Evolutionary conservation across 2,329 filamentous ascomycete species (phyloP), one percentile per base, ranked within the genome.

Genomic region (Pochonia chlamydosporia): DNA sequence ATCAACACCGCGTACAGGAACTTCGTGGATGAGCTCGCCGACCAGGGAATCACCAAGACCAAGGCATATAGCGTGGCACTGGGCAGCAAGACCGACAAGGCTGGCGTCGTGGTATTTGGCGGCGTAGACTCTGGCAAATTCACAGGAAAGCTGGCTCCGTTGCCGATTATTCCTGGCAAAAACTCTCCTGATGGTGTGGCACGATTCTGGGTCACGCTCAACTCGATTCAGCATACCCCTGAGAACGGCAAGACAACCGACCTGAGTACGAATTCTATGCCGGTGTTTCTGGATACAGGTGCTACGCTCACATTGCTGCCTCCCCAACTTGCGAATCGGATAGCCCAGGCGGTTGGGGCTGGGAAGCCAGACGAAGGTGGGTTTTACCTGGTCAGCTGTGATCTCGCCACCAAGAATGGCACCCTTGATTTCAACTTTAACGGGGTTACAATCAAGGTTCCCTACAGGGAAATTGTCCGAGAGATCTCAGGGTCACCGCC

Each of bases 221-320:
- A 69, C 10, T 69, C 66, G 21, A 58, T 79, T 47, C 58, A 64
- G 2, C 61, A 75, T 23, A 68, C 66, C 3, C 61, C 69, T 4
- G 67, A 70, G 58, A 37, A 55, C 56, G 49, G 53, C 4, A 39
- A 52, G 40, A 49, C 45, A 7, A 39, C 44, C 31, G 28, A 49
- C 18, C 73, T 73, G 52, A 44, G 58, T 33, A 63, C 63, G 56
- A 66, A 66, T 39, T 55, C 54, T 14, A 66, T 73, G 54, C 71
- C 79, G 11, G 83, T 85, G 10, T 81, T 89, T 45, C 73, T 89
- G 37, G 85, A 89, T 65, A 85, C 81, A 23, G 85, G 85, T 6
- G 82, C 81, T 21, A 87, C 82, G 13, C 70, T 87, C 56, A 84
- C 79, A 43, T 78, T 87, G 46, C 70, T 89, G 2, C 85, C 85